Evolutionary conservation across 169 alveolate species (phyloP).

Genomic region (Plasmodium gonderi): DNA sequence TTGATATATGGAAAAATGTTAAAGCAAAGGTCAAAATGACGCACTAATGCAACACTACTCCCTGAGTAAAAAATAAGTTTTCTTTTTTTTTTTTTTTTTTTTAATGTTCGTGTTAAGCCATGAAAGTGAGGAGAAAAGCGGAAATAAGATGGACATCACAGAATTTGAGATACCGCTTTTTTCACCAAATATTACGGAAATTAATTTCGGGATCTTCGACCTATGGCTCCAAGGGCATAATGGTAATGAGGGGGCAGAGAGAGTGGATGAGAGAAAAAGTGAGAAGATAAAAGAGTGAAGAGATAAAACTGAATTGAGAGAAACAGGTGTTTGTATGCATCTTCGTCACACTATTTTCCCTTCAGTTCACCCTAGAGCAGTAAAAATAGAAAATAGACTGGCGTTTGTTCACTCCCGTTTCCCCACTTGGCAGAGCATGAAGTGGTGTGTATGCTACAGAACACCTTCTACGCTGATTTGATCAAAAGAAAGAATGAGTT

Average conservation of each 20-base stretch:
- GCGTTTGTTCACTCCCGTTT: neutral
- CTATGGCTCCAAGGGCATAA: slow-evolving; percentile 49
- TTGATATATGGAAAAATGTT: neutral
- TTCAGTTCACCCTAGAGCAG: neutral
- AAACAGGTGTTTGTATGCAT: too few relatives aligned
- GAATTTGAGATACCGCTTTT: slow-evolving; percentile 51
- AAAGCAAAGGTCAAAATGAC: neutral
- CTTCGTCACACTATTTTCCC: too few relatives aligned
- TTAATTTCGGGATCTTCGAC: slow-evolving; percentile 49
- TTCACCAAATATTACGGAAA: slow-evolving; percentile 67
- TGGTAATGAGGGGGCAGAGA: slow-evolving; percentile 15
- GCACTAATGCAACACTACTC: neutral
- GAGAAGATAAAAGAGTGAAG: neutral
- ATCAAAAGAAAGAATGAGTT: slow-evolving; percentile 4
- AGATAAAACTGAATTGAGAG: too few relatives aligned
- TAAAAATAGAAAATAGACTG: too few relatives aligned
- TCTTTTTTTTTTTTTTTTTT: neutral
- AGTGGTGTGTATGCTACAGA: slow-evolving; percentile 54
- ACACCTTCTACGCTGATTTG: slow-evolving; percentile 22
- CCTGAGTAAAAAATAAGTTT: neutral
- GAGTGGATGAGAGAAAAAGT: neutral
- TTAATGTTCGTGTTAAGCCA: neutral
- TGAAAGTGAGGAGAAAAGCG: slow-evolving; percentile 8
- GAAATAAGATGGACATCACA: slow-evolving; percentile 44
- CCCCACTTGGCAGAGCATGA: slow-evolving; percentile 25